Evolutionary conservation across 192 early-diverging fungal genomes (phyloP), one percentile per base, ranked within the genome.

Genomic region (Backusella psychrophila): DNA sequence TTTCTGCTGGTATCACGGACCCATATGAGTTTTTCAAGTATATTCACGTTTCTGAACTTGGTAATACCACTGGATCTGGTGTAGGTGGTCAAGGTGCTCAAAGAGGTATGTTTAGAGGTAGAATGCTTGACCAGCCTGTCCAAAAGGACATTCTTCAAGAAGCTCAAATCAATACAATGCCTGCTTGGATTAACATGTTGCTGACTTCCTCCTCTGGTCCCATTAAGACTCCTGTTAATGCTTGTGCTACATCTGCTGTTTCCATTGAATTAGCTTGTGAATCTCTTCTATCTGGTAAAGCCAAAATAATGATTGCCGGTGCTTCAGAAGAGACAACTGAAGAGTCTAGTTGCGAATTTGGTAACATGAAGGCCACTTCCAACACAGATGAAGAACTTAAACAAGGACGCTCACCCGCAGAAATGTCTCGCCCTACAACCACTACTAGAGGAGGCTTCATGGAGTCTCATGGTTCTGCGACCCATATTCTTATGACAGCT

Each of bases 1-100:
- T 96, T 69, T 87, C 94, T 38, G 93, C 93, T 73, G 96, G 96
- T 87, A 93, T 98, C 67, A 96, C 95, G 19, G 96, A 98, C 76
- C 96, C 96, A 23, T 98, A 98, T 88, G 96, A 98, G 85, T 93
- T 98, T 86, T 98, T 94, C 90, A 88, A 96, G 81, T 96, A 97
- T 73, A 93, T 98, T 53, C 96, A 98, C 82, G 94, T 98, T 63
- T 93, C 92, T 77, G 95, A 98, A 80, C 89, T 98, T 42, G 96
- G 96, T 73, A 98, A 95, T 90, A 90, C 93, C 26, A 88, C 91
- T 52, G 96, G 96, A 74, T 94, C 93, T 71, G 95, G 95, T 85
- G 90, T 97, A 52, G 96, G 96, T 80, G 96, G 96, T 70, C 91
- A 93, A 85, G 79, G 87, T 7, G 88, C 94, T 19, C 89, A 93